Evolutionary conservation across 2,329 filamentous ascomycete species (phyloP).

Genomic region (Neofusicoccum parvum): DNA sequence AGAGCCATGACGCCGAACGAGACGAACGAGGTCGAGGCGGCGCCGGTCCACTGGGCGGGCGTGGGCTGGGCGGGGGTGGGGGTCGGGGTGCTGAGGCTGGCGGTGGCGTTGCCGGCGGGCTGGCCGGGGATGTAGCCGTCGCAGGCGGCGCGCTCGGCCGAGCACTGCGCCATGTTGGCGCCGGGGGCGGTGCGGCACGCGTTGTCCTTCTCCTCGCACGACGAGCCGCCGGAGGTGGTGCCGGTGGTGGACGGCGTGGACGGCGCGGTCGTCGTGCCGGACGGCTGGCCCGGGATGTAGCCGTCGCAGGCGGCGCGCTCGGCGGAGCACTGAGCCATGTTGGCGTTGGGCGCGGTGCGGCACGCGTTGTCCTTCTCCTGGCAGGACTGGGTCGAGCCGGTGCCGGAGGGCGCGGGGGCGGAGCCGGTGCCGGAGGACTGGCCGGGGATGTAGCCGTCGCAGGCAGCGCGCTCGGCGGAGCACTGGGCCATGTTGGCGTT

Average conservation of each 20-base stretch:
- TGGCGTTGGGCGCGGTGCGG: neutral
- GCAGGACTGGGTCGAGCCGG: neutral
- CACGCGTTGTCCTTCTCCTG: neutral
- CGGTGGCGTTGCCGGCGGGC: constrained; percentile 7
- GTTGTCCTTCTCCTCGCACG: constrained; percentile 14
- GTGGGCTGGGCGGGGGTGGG: constrained; percentile 5
- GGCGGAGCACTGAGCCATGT: neutral
- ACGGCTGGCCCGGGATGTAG: neutral
- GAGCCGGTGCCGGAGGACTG: neutral
- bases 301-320: neutral
- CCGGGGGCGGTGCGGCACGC: neutral
- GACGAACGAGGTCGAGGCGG: constrained; percentile 8
- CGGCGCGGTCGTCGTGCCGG: neutral
- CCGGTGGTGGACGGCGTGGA: neutral
- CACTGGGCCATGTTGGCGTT: neutral
- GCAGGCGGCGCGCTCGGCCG: neutral
- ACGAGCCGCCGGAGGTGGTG: neutral
- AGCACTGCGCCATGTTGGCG: constrained; percentile 13
- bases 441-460: neutral
- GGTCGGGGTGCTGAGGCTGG: constrained; percentile 1
- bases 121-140: constrained; percentile 6
- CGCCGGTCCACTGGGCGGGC: constrained; percentile 13
- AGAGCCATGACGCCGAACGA: constrained; percentile 18
- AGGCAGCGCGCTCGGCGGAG: neutral
- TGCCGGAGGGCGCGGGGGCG: neutral